Evolutionary conservation across 2,329 filamentous ascomycete species (phyloP).

Genomic region (Passalora sequoiae): DNA sequence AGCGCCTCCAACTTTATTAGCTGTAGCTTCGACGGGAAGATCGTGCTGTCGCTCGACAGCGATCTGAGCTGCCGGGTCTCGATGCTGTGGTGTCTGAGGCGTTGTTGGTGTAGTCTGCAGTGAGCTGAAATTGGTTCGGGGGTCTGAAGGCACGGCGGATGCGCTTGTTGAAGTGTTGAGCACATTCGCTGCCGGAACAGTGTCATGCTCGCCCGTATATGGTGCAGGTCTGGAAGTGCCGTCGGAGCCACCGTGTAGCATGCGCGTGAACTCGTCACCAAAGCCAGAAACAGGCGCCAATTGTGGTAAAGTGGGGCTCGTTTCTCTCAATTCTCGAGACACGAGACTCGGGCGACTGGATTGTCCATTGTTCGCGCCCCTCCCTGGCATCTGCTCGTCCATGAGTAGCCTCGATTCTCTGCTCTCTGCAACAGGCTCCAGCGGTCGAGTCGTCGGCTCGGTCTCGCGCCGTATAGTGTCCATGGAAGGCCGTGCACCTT

Average conservation of each 20-base stretch:
- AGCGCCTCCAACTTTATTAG: slow-evolving; percentile 4
- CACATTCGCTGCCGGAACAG: neutral
- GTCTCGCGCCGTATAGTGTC: slow-evolving; percentile 41
- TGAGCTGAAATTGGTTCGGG: slow-evolving; percentile 15
- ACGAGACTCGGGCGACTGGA: neutral
- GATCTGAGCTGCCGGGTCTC: slow-evolving; percentile 17
- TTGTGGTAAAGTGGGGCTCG: slow-evolving; percentile 38
- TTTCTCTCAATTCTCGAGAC: neutral
- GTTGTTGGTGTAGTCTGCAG: slow-evolving; percentile 19
- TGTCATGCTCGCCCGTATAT: slow-evolving; percentile 1
- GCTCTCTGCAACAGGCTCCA: slow-evolving; percentile 22
- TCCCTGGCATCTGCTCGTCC: slow-evolving; percentile 7
- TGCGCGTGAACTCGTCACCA: slow-evolving; percentile 31
- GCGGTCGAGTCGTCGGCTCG: slow-evolving; percentile 26
- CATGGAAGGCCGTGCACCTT: slow-evolving; percentile 53
- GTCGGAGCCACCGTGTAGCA: neutral
- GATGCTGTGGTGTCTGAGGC: slow-evolving; percentile 8
- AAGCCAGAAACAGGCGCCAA: slow-evolving; percentile 42
- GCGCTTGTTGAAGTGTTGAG: neutral
- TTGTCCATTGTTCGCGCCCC: neutral
- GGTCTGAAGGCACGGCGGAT: slow-evolving; percentile 1
- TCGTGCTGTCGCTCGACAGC: slow-evolving; percentile 15
- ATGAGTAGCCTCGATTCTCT: slow-evolving; percentile 19
- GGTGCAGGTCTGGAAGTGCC: neutral
- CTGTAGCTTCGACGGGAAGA: slow-evolving; percentile 1